Evolutionary conservation across 768 basidiomycete species (phyloP).

Genomic region (Phylloporus arenicola): DNA sequence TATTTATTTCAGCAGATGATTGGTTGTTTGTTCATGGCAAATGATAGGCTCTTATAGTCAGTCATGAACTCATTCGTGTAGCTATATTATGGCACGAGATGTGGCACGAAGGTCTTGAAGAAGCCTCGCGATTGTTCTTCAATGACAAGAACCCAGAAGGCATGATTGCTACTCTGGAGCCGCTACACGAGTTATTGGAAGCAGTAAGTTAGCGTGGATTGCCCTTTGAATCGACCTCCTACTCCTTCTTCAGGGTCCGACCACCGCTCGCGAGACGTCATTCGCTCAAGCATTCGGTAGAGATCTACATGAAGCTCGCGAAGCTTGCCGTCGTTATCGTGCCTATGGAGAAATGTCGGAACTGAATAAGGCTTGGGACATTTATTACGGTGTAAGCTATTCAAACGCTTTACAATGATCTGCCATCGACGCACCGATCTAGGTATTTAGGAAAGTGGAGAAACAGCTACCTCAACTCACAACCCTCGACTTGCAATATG

Average conservation of each 20-base stretch:
- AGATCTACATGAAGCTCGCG: slow-evolving; percentile 87
- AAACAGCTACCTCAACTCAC: slow-evolving; percentile 88
- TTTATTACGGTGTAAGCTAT: slow-evolving; percentile 79
- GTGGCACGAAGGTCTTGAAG: slow-evolving; percentile 98
- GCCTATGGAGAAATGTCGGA: slow-evolving; percentile 83
- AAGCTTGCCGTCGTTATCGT: slow-evolving; percentile 83
- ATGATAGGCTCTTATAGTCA: slow-evolving; percentile 73
- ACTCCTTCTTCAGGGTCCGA: slow-evolving; percentile 62
- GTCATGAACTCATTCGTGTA: slow-evolving; percentile 91
- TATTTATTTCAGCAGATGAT: background rate
- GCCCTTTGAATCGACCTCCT: background rate
- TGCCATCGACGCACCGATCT: slow-evolving; percentile 1
- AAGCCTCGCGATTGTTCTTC: slow-evolving; percentile 94
- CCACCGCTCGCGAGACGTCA: slow-evolving; percentile 90
- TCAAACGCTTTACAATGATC: background rate
- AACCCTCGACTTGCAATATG: slow-evolving; percentile 92
- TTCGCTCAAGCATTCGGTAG: slow-evolving; percentile 92
- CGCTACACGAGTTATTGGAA: slow-evolving; percentile 89
- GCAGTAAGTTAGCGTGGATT: slow-evolving; percentile 42
- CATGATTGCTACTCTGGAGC: slow-evolving; percentile 92
- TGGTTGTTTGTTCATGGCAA: background rate
- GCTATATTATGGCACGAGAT: slow-evolving; percentile 98
- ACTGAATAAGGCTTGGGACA: slow-evolving; percentile 97
- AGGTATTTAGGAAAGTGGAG: slow-evolving; percentile 96
- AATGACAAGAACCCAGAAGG: slow-evolving; percentile 95